Evolutionary conservation across 176 grass and related monocot genomes (phyloP), one percentile per base, ranked within the genome.

Genomic region (Phragmites australis): DNA sequence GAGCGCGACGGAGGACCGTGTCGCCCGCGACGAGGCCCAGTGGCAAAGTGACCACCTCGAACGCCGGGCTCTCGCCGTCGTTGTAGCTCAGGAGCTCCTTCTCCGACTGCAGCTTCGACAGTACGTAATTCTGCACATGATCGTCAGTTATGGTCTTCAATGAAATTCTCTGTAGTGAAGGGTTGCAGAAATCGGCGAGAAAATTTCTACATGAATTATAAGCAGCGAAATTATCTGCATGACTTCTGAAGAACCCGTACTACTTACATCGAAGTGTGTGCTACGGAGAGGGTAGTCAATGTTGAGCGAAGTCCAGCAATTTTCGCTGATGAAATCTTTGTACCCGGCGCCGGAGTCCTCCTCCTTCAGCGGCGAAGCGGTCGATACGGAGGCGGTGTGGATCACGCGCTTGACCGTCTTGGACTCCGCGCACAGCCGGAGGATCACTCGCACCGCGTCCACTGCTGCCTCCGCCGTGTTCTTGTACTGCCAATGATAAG

Each of bases 401-500:
- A 92, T 87, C 31, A 96, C 82, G 26, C 90, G 93, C 57, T 77
- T 86, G 51, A 96, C 90, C 10, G 87, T 86, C 60, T 41, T 75
- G 42, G 93, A 83, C 25, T 88, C 61, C 62, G 59, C 82, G 44
- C 90, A 92, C 46, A 52, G 77, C 74, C 22, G 70, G 40, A 96
- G 74, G 69, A 92, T 90, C 39, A 50, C 78, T 14, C 76, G 52
- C 26, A 72, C 68, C 23, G 68, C 81, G 18, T 80, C 81, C 42
- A 69, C 39, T 0, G 56, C 62, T 5, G 84, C 85, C 69, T 84
- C 82, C 4, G 79, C 91, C 49, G 57, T 77, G 41, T 56, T 91
- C 84, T 90, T 88, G 78, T 80, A 84, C 84, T 95, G 87, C 44
- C 26, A 49, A 10, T 30, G 69, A 26, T 6, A 8, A 21, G 25